These are phyloP conservation scores for Fusarium lateritium DNA, from an alignment of 2,329 filamentous ascomycete genomes.

Conservation along the genomic window DNA sequence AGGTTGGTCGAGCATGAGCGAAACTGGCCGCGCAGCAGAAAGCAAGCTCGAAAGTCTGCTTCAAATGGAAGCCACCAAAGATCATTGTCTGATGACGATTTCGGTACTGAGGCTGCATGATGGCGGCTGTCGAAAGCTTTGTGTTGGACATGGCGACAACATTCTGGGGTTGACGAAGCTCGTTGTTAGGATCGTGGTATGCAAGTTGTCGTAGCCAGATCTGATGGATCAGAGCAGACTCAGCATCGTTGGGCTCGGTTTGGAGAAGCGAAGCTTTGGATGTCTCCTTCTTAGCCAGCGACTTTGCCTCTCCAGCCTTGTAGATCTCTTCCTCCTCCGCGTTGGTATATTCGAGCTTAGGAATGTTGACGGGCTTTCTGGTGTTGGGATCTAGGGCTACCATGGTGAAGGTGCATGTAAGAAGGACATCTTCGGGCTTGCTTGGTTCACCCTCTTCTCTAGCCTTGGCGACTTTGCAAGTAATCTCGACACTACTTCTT, in stretches of 20 bases:
- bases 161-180: constrained; percentile 46
- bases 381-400: constrained; percentile 50
- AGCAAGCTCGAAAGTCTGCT: constrained; percentile 52
- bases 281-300: constrained; percentile 45
- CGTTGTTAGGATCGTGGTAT: constrained; percentile 50
- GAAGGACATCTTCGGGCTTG: constrained; percentile 60
- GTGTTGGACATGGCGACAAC: constrained; percentile 50
- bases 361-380: constrained; percentile 49
- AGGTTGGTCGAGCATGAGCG: constrained; percentile 51
- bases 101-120: constrained; percentile 52
- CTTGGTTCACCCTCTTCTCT: constrained; percentile 69
- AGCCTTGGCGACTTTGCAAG: constrained; percentile 79
- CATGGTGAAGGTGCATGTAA: constrained; percentile 59
- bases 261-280: constrained; percentile 47
- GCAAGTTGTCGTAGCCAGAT: constrained; percentile 51
- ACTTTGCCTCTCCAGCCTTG: constrained; percentile 49
- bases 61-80: constrained; percentile 52
- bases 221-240: constrained; percentile 50
- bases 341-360: constrained; percentile 45
- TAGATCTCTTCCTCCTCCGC: constrained; percentile 49
- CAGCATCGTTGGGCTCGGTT: constrained; percentile 48
- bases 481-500: constrained; percentile 80
- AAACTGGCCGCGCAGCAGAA: constrained; percentile 53
- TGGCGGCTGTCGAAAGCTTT: constrained; percentile 47
- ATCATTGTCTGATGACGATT: constrained; percentile 53